Evolutionary conservation across 345 rosid genomes (phyloP), one percentile per base, ranked within the genome.

Genomic region (Salix udensis): DNA sequence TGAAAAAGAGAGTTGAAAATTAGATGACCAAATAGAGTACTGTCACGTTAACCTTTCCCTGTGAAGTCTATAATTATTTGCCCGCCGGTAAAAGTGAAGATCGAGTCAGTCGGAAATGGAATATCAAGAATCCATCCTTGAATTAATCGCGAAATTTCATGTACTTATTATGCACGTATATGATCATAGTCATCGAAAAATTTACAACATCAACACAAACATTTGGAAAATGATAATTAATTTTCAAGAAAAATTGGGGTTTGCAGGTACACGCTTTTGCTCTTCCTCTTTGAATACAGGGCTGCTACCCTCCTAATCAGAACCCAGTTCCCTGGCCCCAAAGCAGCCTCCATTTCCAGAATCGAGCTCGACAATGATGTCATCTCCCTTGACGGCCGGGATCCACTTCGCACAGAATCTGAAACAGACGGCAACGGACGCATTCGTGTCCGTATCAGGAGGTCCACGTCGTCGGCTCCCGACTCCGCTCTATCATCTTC

Each of bases 401-500:
- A 85, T 78, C 88, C 90, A 12, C 82, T 87, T 5, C 80, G 77
- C 50, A 82, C 90, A 19, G 90, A 87, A 64, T 84, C 90, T 6
- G 90, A 87, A 72, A 75, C 86, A 0, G 88, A 84, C 62, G 76
- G 71, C 0, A 82, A 84, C 6, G 90, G 90, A 9, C 77, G 78
- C 6, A 84, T 87, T 62, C 83, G 86, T 0, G 83, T 87, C 39
- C 81, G 90, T 0, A 87, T 87, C 84, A 82, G 88, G 36, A 74
- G 90, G 70, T 88, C 90, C 18, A 82, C 85, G 2, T 88, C 92
- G 42, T 88, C 85, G 4, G 89, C 79, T 37, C 83, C 86, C 12
- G 93, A 84, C 78, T 87, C 88, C 5, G 86, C 81, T 65, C 72
- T 81, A 66, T 88, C 84, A 21, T 91, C 88, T 79, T 82, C 87